These are phyloP conservation scores for Aspergillus sclerotioniger DNA, from an alignment of 495 filamentous ascomycete genomes.

Conservation along the genomic window DNA sequence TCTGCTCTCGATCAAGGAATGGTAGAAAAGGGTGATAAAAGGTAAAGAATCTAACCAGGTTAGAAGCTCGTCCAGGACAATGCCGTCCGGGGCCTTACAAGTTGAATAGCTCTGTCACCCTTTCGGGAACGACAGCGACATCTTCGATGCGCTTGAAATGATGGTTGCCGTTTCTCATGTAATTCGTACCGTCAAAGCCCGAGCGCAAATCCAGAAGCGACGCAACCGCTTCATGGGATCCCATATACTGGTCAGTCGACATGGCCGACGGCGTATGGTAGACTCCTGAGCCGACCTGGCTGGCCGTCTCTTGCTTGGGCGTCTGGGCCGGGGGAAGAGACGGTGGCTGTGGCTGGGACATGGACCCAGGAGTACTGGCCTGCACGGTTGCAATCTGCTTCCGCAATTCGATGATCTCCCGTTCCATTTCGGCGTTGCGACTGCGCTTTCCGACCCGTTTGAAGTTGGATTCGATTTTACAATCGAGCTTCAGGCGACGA, in stretches of 20 bases:
- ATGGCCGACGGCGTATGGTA: constrained; percentile 46
- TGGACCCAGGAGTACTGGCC: constrained; percentile 41
- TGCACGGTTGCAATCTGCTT: constrained; percentile 62
- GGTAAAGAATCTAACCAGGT: constrained; percentile 59
- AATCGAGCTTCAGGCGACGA: constrained; percentile 78
- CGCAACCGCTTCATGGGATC: constrained; percentile 80
- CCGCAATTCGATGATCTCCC: constrained; percentile 57
- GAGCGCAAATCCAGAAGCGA: constrained; percentile 72
- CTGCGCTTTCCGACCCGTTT: constrained; percentile 89
- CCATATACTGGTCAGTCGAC: constrained; percentile 63
- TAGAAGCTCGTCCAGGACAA: constrained; percentile 8
- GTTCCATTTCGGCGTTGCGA: constrained; percentile 88
- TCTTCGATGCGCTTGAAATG: constrained; percentile 62
- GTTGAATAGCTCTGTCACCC: constrained; percentile 71
- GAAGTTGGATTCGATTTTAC: constrained; percentile 92
- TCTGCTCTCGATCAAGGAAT: constrained; percentile 68
- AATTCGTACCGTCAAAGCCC: constrained; percentile 50
- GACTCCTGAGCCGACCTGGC: constrained; percentile 43
- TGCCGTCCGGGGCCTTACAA: constrained; percentile 43
- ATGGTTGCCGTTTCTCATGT: constrained; percentile 43
- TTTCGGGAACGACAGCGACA: constrained; percentile 70
- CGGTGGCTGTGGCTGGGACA: constrained; percentile 47
- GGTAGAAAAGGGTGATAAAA: constrained; percentile 84
- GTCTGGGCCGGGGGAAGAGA: constrained; percentile 50
- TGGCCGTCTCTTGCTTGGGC: constrained; percentile 51